Base-by-base conservation (phyloP, 208 protist species). In the Leishmania lainsoni region DNA sequence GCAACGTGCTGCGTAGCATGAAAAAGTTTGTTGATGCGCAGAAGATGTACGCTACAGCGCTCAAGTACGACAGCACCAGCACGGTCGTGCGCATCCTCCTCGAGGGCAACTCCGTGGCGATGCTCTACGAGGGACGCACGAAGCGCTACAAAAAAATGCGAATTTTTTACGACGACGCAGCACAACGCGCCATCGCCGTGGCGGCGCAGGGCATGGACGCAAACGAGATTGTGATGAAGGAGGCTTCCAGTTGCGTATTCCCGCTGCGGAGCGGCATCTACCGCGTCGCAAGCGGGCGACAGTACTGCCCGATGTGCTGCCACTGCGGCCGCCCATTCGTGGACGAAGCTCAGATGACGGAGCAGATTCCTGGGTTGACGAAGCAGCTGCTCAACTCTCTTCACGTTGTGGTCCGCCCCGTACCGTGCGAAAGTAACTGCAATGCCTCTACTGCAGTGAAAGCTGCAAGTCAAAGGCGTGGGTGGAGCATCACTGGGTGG, bases 401-500 rank as follows among this genome's bases (percentile, higher is more conserved):
- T 17, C 88, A 87, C 69, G 81, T 76, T 26, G 75, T 85, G 4
- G 70, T 79, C 8, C 59, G 81, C 12, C 81, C 80, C n/a, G 88
- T 96, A 42, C 76, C 78, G 20, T 96, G 93, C 80, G 86, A 87
- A 76, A 77, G 83, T 66, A 76, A 86, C 63, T 97, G 94, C 82
- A 87, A 86, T 32, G 63, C 74, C 12, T 86, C 20, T 97, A 95
- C 80, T 97, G 94, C 84, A 90, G 86, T 20, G 90, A 95, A 48
- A 71, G 71, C 56, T 97, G 94, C 79, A 88, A 90, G 70, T 69
- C 83, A 10, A 91, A 92, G 81, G 90, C 90, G 42, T 96, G 91
- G 90, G 85, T 88, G 65, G 81, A 85, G 73, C 87, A 93, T 79
- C 94, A 97, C 84, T 96, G 89, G 86, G 83, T 96, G 35, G 91